Conservation (phyloP, 768 basidiomycete genomes). For the Coprinellus micaceus region DNA sequence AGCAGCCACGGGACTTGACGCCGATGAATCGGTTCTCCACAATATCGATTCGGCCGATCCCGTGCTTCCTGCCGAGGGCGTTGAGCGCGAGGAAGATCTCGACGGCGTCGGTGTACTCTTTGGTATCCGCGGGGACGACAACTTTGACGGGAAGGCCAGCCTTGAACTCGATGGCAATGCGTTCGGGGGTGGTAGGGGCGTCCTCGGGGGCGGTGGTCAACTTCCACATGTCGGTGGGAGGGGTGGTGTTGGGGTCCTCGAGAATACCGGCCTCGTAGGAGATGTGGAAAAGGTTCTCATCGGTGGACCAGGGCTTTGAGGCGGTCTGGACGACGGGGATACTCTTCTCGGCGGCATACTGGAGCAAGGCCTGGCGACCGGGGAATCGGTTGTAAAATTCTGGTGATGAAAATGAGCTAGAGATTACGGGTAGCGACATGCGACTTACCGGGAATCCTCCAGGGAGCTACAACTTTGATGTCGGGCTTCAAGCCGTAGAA, state of each 20-base stretch:
- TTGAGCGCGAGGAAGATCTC: slow-evolving; percentile 93
- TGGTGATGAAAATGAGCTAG: slow-evolving; percentile 21
- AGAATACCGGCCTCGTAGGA: slow-evolving; percentile 99
- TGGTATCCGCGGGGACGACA: slow-evolving; percentile 46
- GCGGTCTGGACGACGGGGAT: slow-evolving; percentile 95
- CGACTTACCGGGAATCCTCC: slow-evolving; percentile 84
- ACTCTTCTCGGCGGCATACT: slow-evolving; percentile 79
- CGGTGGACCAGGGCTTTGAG: slow-evolving; percentile 98
- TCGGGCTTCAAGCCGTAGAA: slow-evolving; percentile 98
- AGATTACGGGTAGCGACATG: neutral
- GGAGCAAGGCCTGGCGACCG: slow-evolving; percentile 89
- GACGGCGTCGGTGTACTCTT: slow-evolving; percentile 84
- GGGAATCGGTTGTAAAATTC: slow-evolving; percentile 98
- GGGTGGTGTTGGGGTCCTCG: slow-evolving; percentile 93
- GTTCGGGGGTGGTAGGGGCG: slow-evolving; percentile 77
- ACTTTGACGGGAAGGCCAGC: slow-evolving; percentile 86
- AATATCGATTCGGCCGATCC: slow-evolving; percentile 95
- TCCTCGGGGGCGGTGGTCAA: slow-evolving; percentile 80
- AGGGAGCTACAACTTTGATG: slow-evolving; percentile 98
- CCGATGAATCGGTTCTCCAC: slow-evolving; percentile 99
- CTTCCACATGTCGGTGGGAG: slow-evolving; percentile 99
- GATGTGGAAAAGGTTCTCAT: slow-evolving; percentile 99
- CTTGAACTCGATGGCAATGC: slow-evolving; percentile 81
- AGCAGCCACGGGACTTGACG: slow-evolving; percentile 99
- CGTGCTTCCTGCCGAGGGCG: slow-evolving; percentile 89